Evolutionary conservation across 495 filamentous ascomycete species (phyloP).

Genomic region (Apodospora peruviana): DNA sequence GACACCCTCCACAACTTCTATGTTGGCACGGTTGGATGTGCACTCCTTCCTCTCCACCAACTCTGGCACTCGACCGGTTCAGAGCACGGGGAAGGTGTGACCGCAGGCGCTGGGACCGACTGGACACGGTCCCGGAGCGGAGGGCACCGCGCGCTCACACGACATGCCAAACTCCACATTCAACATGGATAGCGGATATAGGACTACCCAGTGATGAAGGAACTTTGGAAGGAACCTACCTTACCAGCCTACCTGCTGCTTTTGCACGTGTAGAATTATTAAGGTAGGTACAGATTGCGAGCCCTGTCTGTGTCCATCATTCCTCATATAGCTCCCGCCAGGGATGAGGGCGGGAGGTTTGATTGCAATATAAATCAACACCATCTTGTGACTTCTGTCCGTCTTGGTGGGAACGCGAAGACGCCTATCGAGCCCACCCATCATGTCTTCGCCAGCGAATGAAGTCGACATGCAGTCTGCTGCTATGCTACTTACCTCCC

Average conservation of each 20-base stretch:
- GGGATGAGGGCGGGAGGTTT: conserved; percentile 20
- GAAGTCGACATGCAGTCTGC: background rate
- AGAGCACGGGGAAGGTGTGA: conserved; percentile 16
- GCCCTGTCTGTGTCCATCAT: conserved; percentile 1
- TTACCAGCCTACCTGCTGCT: too few relatives aligned
- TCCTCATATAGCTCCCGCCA: conserved; percentile 9
- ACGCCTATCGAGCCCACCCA: conserved; percentile 18
- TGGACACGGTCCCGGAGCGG: background rate
- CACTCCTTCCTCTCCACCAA: background rate
- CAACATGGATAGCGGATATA: background rate
- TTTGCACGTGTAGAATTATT: too few relatives aligned
- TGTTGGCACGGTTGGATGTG: conserved; percentile 1
- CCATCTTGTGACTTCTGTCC: conserved; percentile 26
- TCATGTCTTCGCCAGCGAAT: conserved; percentile 10
- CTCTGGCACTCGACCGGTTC: background rate
- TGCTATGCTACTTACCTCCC: conserved; percentile 6
- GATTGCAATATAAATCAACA: conserved; percentile 27
- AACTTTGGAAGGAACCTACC: too few relatives aligned
- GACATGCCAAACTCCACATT: conserved; percentile 1
- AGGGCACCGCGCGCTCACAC: background rate
- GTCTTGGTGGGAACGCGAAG: conserved; percentile 17
- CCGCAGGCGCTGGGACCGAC: conserved; percentile 7
- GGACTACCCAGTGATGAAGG: too few relatives aligned
- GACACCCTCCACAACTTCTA: background rate
- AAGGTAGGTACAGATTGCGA: background rate